These are phyloP conservation scores for Saturnispora serradocipensis DNA, from an alignment of 805 yeast genomes.

Conservation along the genomic window DNA sequence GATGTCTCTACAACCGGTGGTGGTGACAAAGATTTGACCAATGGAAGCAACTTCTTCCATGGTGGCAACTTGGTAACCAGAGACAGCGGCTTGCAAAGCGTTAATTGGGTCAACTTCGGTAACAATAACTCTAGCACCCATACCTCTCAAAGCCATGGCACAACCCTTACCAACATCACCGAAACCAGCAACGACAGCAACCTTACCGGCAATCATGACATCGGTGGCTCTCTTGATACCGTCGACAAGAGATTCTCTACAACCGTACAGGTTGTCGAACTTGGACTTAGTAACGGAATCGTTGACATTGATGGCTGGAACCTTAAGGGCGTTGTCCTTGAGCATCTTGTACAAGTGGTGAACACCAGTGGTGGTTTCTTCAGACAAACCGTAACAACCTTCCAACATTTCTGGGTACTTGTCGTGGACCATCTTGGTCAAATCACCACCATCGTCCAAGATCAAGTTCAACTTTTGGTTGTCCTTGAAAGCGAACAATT, in stretches of 20 bases:
- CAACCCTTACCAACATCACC: conserved; percentile 99
- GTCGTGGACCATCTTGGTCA: conserved; percentile 92
- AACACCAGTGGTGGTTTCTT: conserved; percentile 99
- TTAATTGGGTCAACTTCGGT: conserved; percentile 98
- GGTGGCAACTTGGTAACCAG: conserved; percentile 95
- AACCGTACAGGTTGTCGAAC: conserved; percentile 98
- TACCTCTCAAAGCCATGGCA: conserved; percentile 96
- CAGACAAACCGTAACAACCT: conserved; percentile 92
- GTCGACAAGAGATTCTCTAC: conserved; percentile 97
- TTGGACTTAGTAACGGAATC: conserved; percentile 98
- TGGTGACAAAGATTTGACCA: conserved; percentile 98
- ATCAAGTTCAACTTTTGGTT: conserved; percentile 90
- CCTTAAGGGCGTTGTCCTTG: conserved; percentile 80
- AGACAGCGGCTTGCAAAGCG: conserved; percentile 98
- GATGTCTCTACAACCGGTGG: conserved; percentile 99
- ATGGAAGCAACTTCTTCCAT: conserved; percentile 86
- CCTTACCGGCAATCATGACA: conserved; percentile 99
- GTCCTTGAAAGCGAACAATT: conserved; percentile 96
- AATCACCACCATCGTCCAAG: conserved; percentile 98
- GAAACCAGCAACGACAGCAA: conserved; percentile 97
- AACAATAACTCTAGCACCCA: conserved; percentile 98
- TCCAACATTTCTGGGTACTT: conserved; percentile 96
- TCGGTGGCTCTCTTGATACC: conserved; percentile 99
- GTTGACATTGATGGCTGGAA: conserved; percentile 98
- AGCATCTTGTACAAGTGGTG: conserved; percentile 97